Evolutionary conservation across 106 monocot genomes (phyloP), one percentile per base, ranked within the genome.

Genomic region (Acorus gramineus): DNA sequence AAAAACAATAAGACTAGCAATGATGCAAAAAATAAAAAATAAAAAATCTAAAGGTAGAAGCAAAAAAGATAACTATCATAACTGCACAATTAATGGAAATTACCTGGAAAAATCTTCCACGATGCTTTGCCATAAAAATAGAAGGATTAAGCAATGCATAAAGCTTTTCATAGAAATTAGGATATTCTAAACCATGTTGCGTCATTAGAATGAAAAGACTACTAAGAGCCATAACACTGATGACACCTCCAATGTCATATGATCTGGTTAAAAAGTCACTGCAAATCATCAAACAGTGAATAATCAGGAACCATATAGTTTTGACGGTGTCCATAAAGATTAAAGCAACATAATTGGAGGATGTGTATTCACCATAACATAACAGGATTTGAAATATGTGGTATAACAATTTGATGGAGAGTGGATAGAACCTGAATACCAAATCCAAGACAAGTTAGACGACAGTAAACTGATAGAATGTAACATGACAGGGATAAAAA

Each of bases 221-320:
- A 74, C 75, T 96, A 53, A 96, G 82, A 8, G 91, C 84, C 87
- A 91, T 91, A 51, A 96, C 87, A 74, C 96, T 96, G 66, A 96
- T 88, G 45, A 91, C 85, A 64, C 96, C 96, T 47, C 96, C 91
- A 74, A 96, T 81, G 61, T 96, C 91, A 69, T 91, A 96, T 43
- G 96, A 96, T 64, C 73, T 91, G 55, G 87, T 91, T 51, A 96
- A 85, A 65, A 96, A 96, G 65, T 96, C 96, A 84, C 96, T 96
- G 76, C 14, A 79, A 79, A 59, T 69, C 55, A 52, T 42, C 48
- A 47, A 44, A 73, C 56, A 42, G 11, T 46, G 50, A 73, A 3
- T 62, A 44, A 62, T 73, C 11, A 81, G 55, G 47, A 14, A 61
- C 5, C n/a, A 14, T 65, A 11, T 12, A 68, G 11, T 55, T 52